Percentiles rank a stretch among this genome's conserved stretches.
phyloP scores from a whole-genome alignment of 2,329 filamentous ascomycete species.

The Chaetoscypha palmicola region DNA sequence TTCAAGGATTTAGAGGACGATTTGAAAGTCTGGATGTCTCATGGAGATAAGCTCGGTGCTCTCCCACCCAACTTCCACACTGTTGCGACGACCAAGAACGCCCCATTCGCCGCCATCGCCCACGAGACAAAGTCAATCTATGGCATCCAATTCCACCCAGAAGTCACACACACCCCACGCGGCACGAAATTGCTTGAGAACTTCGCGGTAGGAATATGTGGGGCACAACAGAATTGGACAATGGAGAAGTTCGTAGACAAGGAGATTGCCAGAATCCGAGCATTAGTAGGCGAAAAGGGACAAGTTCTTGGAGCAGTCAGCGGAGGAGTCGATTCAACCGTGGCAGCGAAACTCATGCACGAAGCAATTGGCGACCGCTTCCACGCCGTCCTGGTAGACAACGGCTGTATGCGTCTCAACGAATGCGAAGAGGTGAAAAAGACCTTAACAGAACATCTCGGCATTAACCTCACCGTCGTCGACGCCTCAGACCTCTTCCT shows the following conservation, averaged over 20 bases:
- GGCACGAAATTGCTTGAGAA: slow-evolving; percentile 70
- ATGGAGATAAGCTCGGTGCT: slow-evolving; percentile 74
- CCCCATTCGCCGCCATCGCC: slow-evolving; percentile 72
- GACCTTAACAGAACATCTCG: slow-evolving; percentile 69
- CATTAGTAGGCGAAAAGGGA: slow-evolving; percentile 71
- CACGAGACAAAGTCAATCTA: slow-evolving; percentile 65
- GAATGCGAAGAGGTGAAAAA: slow-evolving; percentile 78
- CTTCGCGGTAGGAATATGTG: slow-evolving; percentile 79
- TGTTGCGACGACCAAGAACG: slow-evolving; percentile 69
- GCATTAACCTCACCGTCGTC: slow-evolving; percentile 84
- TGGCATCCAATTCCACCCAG: slow-evolving; percentile 68
- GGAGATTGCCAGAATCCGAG: slow-evolving; percentile 73
- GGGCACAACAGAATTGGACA: slow-evolving; percentile 68
- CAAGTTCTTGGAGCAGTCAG: slow-evolving; percentile 75
- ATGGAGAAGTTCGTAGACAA: slow-evolving; percentile 79
- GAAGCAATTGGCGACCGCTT: slow-evolving; percentile 78
- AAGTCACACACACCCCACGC: slow-evolving; percentile 65
- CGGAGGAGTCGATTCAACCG: slow-evolving; percentile 85
- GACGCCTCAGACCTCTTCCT: slow-evolving; percentile 75
- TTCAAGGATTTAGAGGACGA: slow-evolving; percentile 69
- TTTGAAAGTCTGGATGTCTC: slow-evolving; percentile 76
- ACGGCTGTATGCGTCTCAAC: slow-evolving; percentile 75
- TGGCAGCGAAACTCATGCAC: slow-evolving; percentile 77
- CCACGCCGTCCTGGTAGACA: slow-evolving; percentile 79
- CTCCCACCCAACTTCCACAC: slow-evolving; percentile 67